Evolutionary conservation across 2,329 filamentous ascomycete species (phyloP).

Genomic region (Phyllachora maydis): DNA sequence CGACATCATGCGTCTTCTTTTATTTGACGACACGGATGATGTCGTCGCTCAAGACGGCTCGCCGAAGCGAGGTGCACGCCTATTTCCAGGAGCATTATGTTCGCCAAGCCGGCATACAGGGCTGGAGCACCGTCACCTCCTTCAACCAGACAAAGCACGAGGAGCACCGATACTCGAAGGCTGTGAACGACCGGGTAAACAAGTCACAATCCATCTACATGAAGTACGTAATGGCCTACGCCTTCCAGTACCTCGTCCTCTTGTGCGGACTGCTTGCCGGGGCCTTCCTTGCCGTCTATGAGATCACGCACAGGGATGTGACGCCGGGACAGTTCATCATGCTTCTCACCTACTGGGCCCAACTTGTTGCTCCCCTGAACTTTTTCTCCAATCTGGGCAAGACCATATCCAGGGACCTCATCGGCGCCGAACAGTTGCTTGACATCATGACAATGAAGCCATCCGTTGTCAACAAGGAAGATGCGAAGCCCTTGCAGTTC

Average conservation of each 20-base stretch:
- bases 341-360: conserved; percentile 54
- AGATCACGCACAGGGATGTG: conserved; percentile 38
- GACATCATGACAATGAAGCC: conserved; percentile 36
- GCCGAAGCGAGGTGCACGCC: conserved; percentile 27
- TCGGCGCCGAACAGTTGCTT: conserved; percentile 34
- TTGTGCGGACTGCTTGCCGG: conserved; percentile 48
- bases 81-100: conserved; percentile 34
- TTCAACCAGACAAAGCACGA: conserved; percentile 39
- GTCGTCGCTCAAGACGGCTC: conserved; percentile 23
- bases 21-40: conserved; percentile 31
- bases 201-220: conserved; percentile 17
- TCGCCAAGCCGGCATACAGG: conserved; percentile 31
- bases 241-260: conserved; percentile 40
- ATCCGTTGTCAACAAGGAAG: conserved; percentile 28
- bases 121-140: conserved; percentile 36
- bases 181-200: conserved; percentile 19
- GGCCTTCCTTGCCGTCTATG: conserved; percentile 38
- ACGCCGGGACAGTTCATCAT: conserved; percentile 49
- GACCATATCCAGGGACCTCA: conserved; percentile 31
- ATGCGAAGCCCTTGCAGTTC: conserved; percentile 26
- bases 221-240: conserved; percentile 28
- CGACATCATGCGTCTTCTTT: conserved; percentile 33
- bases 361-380: conserved; percentile 48
- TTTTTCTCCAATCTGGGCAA: conserved; percentile 43
- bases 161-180: conserved; percentile 28